These are phyloP conservation scores for Exophiala aquamarina DNA, from an alignment of 2,329 filamentous ascomycete species.

Conservation along the genomic window DNA sequence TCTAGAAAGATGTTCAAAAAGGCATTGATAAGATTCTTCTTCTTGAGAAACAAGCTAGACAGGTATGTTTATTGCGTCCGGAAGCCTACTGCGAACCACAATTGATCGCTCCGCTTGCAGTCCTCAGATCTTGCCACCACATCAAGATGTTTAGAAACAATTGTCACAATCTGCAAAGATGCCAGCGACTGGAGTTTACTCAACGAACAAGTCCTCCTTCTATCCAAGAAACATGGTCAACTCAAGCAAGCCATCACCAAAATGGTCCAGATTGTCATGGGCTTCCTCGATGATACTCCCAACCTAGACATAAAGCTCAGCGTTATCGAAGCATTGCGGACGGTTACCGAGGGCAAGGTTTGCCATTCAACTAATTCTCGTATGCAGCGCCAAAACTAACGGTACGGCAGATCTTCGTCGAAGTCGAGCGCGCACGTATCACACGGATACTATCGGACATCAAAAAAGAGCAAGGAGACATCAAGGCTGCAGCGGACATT, in stretches of 20 bases:
- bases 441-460: conserved; percentile 95
- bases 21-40: conserved; percentile 90
- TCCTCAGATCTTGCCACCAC: conserved; percentile 95
- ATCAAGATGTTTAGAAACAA: conserved; percentile 79
- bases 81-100: neutral
- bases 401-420: conserved; percentile 80
- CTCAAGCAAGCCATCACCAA: conserved; percentile 98
- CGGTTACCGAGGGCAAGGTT: conserved; percentile 95
- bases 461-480: conserved; percentile 92
- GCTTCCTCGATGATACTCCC: conserved; percentile 83
- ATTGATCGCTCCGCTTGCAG: conserved; percentile 46
- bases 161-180: conserved; percentile 93
- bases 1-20: conserved; percentile 67
- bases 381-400: neutral
- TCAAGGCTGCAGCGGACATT: conserved; percentile 86
- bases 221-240: conserved; percentile 99
- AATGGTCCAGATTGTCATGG: conserved; percentile 97
- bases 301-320: conserved; percentile 84
- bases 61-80: conserved; percentile 58
- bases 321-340: conserved; percentile 91
- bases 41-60: conserved; percentile 95
- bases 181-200: conserved; percentile 89
- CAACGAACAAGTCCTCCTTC: conserved; percentile 91
- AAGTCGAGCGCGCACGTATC: conserved; percentile 93
- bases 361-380: conserved; percentile 17